Base-by-base conservation (phyloP, 148 eudicot species). In the Hydrangea macrophylla region DNA sequence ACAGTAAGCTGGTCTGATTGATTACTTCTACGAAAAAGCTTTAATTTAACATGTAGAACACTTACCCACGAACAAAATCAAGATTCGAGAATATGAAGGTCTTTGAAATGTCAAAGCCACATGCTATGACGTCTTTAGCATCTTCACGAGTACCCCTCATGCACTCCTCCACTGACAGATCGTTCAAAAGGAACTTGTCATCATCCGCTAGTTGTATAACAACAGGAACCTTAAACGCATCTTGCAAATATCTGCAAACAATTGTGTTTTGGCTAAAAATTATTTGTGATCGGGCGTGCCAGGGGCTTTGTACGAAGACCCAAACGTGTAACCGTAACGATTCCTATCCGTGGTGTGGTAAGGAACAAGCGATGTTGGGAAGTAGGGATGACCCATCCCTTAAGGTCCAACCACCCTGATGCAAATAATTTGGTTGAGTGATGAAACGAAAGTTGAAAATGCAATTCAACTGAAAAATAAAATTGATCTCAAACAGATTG, bases 161-260 rank as follows among this genome's bases (percentile, higher is more conserved):
- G 76, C 90, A 79, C 76, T 93, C 98, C 82, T 93, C 98, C 65
- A 93, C 90, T 0, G 95, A 77, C 27, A 93, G 75, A 80, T 88
- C 82, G 78, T 93, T 93, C 96, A 95, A 93, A 89, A 93, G 85
- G 76, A 89, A 90, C 73, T 93, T 93, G 85, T 93, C 98, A 81
- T 93, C 98, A 78, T 93, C 98, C 23, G 96, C 90, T 68, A 93
- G 75, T 63, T 93, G 98, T 67, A 93, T 93, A 58, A 93, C 98
- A 61, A 93, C 88, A 27, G 98, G 98, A 48, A 93, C 98, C 83
- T 90, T 90, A 72, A 93, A 93, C 72, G 90, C 96, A 65, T 93
- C 98, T 84, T 93, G 98, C 85, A 93, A 80, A 77, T 93, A 93
- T 78, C 98, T 93, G 79, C 71, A 90, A 57, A 20, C 77, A 69